These are phyloP conservation scores for Dactylorhiza incarnata DNA, from an alignment of 106 monocot species.

Conservation along the genomic window DNA sequence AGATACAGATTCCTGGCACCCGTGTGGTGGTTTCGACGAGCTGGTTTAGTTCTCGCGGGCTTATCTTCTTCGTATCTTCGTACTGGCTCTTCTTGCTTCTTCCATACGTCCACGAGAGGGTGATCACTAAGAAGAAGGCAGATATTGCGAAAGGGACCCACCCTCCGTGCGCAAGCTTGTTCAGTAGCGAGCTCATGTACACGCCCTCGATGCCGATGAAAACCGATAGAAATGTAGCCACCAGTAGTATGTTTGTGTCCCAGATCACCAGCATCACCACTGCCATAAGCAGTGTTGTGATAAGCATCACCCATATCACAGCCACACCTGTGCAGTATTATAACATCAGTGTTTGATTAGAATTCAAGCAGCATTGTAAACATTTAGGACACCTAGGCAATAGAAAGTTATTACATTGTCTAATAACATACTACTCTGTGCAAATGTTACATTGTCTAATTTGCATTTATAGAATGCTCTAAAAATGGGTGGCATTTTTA, in stretches of 20 bases:
- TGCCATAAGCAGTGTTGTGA: slow-evolving; percentile 42
- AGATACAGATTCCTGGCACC: slow-evolving; percentile 50
- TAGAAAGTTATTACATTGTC: too few relatives aligned
- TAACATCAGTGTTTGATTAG: too few relatives aligned
- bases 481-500: too few relatives aligned
- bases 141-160: slow-evolving; percentile 71
- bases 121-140: slow-evolving; percentile 35
- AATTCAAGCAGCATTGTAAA: too few relatives aligned
- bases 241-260: slow-evolving; percentile 27
- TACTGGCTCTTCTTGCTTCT: slow-evolving; percentile 33
- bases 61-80: slow-evolving; percentile 33
- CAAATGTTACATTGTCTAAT: background rate
- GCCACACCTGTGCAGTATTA: slow-evolving; percentile 34
- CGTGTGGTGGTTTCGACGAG: slow-evolving; percentile 4
- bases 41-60: background rate
- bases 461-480: background rate
- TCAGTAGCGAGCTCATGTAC: slow-evolving; percentile 39
- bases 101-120: slow-evolving; percentile 46
- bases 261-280: slow-evolving; percentile 57
- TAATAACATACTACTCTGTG: too few relatives aligned
- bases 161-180: slow-evolving; percentile 43
- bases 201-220: slow-evolving; percentile 34
- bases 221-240: slow-evolving; percentile 18
- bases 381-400: too few relatives aligned
- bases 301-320: slow-evolving; percentile 63